Evolutionary conservation across 345 rosid species (phyloP).

Genomic region (Hypericum androsaemum): DNA sequence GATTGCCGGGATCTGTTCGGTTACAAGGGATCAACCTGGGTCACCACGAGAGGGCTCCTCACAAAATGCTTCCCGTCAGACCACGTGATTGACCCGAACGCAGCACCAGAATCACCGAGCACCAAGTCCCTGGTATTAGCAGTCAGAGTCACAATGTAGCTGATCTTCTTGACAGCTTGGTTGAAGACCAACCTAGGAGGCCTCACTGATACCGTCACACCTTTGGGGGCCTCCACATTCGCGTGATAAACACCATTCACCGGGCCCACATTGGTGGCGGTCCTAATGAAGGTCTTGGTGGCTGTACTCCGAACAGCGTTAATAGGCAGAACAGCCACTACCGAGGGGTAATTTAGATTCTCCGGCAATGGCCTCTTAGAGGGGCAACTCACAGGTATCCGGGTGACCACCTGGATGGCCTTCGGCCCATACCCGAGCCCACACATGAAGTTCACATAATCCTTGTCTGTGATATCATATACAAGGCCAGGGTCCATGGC

Average conservation of each 20-base stretch:
- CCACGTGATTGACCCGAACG: constrained; percentile 71
- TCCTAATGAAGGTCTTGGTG: constrained; percentile 43
- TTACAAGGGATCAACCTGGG: constrained; percentile 48
- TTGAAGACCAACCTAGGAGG: constrained; percentile 47
- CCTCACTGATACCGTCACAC: constrained; percentile 46
- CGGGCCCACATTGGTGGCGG: constrained; percentile 62
- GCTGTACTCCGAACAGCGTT: constrained; percentile 21
- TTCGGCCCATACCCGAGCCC: constrained; percentile 56
- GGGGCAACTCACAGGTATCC: constrained; percentile 46
- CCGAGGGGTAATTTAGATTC: constrained; percentile 72
- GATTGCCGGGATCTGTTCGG: background rate
- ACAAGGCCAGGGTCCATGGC: constrained; percentile 80
- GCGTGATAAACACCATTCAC: constrained; percentile 29
- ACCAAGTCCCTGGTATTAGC: constrained; percentile 39
- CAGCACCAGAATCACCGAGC: constrained; percentile 53
- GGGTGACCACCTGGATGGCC: constrained; percentile 59
- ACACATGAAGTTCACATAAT: constrained; percentile 60
- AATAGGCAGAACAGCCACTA: constrained; percentile 49
- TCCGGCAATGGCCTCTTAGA: constrained; percentile 47
- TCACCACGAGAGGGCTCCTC: constrained; percentile 63
- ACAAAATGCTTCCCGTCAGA: constrained; percentile 62
- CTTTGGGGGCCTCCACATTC: constrained; percentile 47
- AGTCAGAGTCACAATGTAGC: constrained; percentile 45
- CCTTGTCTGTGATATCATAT: constrained; percentile 52
- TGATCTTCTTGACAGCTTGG: constrained; percentile 37